Evolutionary conservation across 768 basidiomycete species (phyloP).

Genomic region (Kockovaella imperatae): DNA sequence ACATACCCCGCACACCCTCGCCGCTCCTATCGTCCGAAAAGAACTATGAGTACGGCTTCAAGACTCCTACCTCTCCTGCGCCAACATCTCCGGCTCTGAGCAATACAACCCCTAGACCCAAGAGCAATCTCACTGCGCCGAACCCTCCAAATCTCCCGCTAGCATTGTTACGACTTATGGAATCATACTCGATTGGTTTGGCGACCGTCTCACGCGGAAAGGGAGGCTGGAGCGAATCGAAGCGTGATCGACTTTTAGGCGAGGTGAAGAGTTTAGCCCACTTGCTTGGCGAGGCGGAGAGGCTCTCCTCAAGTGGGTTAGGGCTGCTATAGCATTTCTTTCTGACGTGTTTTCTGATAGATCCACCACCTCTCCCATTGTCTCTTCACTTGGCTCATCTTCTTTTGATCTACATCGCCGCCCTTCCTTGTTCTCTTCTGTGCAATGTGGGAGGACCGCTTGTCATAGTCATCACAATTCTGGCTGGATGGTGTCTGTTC

Average conservation of each 20-base stretch:
- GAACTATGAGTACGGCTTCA: background rate
- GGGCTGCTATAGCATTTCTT: background rate
- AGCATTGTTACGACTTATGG: conserved; percentile 35
- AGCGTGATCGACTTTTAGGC: conserved; percentile 32
- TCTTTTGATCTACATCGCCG: conserved; percentile 38
- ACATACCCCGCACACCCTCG: conserved; percentile 13
- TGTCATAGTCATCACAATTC: conserved; percentile 25
- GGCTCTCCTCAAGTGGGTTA: conserved; percentile 33
- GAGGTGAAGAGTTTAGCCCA: conserved; percentile 27
- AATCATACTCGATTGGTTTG: conserved; percentile 37
- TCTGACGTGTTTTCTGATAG: conserved; percentile 12
- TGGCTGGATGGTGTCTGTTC: conserved; percentile 41
- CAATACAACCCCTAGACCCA: conserved; percentile 4
- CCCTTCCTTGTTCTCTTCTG: conserved; percentile 36
- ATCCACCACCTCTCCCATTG: conserved; percentile 40
- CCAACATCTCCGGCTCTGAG: background rate
- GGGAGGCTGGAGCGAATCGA: conserved; percentile 38
- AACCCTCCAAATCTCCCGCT: conserved; percentile 39
- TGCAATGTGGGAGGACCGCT: conserved; percentile 30
- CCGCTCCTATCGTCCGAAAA: background rate
- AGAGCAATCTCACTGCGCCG: conserved; percentile 29
- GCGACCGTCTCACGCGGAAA: conserved; percentile 10
- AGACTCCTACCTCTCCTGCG: background rate
- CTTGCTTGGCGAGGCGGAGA: conserved; percentile 36
- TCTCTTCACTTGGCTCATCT: conserved; percentile 40